Evolutionary conservation across 352 stramenopile species (phyloP), one percentile per base, ranked within the genome.

Genomic region (Globisporangium radiosum): DNA sequence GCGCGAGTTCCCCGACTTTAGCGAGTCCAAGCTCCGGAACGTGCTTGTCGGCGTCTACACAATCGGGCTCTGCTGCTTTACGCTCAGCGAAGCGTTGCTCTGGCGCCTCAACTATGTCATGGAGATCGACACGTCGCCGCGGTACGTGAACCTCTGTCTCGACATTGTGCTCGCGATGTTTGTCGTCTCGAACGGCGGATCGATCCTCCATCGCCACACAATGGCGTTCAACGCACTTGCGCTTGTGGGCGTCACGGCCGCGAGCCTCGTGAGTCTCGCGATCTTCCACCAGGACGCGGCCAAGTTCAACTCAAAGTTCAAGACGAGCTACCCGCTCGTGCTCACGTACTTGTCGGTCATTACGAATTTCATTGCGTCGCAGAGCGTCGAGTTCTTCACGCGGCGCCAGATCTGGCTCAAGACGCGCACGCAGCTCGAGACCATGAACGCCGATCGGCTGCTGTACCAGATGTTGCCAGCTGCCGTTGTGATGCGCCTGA

Each of bases 381-480:
- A 86, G 33, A 90, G 72, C 39, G 77, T 87, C 25, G 78, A 93
- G 62, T 93, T 92, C 50, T 95, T 94, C 60, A 89, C 72, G 1
- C 72, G 86, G 0, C 76, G 86, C 3, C 82, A 92, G 56, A 92
- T 93, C 44, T 93, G 86, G 82, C 80, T 94, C 39, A 88, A 93
- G 63, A 91, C 78, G 0, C 75, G 85, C 0, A 92, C 85, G 1
- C 80, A 96, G 40, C 59, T 92, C 4, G 84, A 94, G 61, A 94
- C 82, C 0, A 85, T 90, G 71, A 92, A 92, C 51, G 83, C 87
- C 0, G 85, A 96, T 43, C 74, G 78, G 7, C 52, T 95, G 19
- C 59, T 96, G 25, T 92, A 95, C 52, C 88, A 95, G 59, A 94
- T 96, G 85, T 68, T 96, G 0, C 88, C 87, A 0, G 78, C 79